Percentiles rank a stretch among this genome's conserved stretches.
phyloP scores from a whole-genome alignment of 108 stramenopile species.

The Mayamaea pseudoterrestris region DNA sequence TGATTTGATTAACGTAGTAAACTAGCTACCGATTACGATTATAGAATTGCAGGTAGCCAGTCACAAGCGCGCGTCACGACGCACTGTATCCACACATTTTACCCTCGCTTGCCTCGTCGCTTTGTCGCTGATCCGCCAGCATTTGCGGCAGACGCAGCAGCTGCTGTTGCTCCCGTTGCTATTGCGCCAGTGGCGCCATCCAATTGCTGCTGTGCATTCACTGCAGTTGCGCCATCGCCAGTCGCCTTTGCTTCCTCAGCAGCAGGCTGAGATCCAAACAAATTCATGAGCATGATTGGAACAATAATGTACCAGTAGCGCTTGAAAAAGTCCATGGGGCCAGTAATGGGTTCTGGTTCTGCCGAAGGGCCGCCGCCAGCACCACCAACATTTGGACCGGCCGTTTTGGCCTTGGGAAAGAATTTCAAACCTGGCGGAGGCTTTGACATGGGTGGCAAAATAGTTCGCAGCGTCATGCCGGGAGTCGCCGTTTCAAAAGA shows the following conservation, averaged over 20 bases:
- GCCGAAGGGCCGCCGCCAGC: not conserved
- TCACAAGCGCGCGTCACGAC: too few relatives aligned
- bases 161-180: too few relatives aligned
- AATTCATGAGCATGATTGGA: slow-evolving; percentile 39
- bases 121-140: not conserved
- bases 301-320: slow-evolving; percentile 77
- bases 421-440: slow-evolving; percentile 67
- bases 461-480: slow-evolving; percentile 46
- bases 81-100: not conserved
- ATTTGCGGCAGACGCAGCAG: too few relatives aligned
- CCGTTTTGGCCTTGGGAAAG: slow-evolving; percentile 16
- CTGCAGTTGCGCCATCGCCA: not conserved
- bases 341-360: slow-evolving; percentile 14
- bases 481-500: slow-evolving; percentile 48
- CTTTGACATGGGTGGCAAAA: slow-evolving; percentile 38
- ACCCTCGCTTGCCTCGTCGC: not conserved
- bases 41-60: too few relatives aligned
- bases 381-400: slow-evolving; percentile 10
- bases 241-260: slow-evolving; percentile 6
- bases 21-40: slow-evolving; percentile 8
- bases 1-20: slow-evolving; percentile 31
- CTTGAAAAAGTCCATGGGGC: slow-evolving; percentile 26
- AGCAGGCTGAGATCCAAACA: slow-evolving; percentile 24
- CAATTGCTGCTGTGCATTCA: too few relatives aligned
- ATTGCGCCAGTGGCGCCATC: too few relatives aligned